Base-by-base conservation (phyloP, 2,329 filamentous ascomycete genomes). In the Stemphylium lycopersici region DNA sequence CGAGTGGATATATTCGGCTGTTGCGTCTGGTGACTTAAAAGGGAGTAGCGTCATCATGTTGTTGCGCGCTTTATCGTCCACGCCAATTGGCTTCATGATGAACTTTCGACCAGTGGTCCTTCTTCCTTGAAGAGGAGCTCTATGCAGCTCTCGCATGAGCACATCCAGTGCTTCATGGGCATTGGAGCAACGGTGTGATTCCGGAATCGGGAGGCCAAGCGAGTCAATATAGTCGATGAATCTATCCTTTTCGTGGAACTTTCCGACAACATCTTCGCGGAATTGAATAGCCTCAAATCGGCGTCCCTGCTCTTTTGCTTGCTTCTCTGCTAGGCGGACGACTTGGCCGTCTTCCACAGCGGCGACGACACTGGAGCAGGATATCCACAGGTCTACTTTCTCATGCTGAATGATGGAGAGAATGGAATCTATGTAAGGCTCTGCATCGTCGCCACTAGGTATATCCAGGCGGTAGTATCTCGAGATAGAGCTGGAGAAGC, bases 311-410 rank as follows among this genome's bases (percentile, higher is more conserved):
- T 55, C 52, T 44, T 51, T 54, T 12, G 76, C 74, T 61, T 89
- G 84, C 52, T 88, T 83, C 58, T 71, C 58, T 15, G 71, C 72
- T 13, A 71, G 57, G 7, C 63, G 59, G 1, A 85, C 87, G 1
- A 87, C 87, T 32, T 82, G 72, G 0, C 85, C 88, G 68, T 92
- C 89, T 64, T 89, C 85, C 11, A 88, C 73, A 0, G 86, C 86
- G 0, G 83, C 84, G 1, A 83, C 80, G 7, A 89, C 85, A n/a
- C 85, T 87, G 0, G 88, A 90, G 63, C 88, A 90, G 16, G 85
- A 87, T 3, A 92, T 84, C 89, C 89, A 93, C 3, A 92, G 73
- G 51, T 90, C 83, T 4, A 90, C 81, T 0, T 80, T 78, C 58
- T 92, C 87, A 0, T 75, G 70, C 5, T 79, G 68, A 36, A 91